Percentiles rank a stretch among this genome's conserved stretches.
Conservation (phyloP, 1,139 yeast genomes). For the Geotrichum citri-aurantii region DNA sequence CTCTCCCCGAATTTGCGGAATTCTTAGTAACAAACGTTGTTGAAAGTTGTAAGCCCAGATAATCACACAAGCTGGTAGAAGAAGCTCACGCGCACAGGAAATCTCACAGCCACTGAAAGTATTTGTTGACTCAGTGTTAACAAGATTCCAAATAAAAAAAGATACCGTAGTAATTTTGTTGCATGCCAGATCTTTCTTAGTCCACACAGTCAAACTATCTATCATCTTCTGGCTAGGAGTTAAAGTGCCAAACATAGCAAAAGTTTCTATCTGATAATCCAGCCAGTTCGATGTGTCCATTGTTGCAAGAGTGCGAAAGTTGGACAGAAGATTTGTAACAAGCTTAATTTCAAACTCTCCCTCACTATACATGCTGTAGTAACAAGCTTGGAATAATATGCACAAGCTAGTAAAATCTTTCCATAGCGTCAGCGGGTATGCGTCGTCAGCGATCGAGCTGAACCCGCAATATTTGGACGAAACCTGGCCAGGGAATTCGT, state of each 20-base stretch:
- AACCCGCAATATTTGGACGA: background rate
- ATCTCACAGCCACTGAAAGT: constrained; percentile 7
- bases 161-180: constrained; percentile 1
- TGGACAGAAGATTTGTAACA: background rate
- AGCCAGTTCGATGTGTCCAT: background rate
- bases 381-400: constrained; percentile 7
- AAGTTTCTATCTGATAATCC: constrained; percentile 7
- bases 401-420: constrained; percentile 3
- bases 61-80: background rate
- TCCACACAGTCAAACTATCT: constrained; percentile 1
- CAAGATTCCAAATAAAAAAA: constrained; percentile 1
- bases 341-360: constrained; percentile 5
- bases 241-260: constrained; percentile 12
- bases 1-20: background rate
- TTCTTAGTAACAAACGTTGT: background rate
- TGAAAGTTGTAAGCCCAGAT: constrained; percentile 12
- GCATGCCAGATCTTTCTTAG: background rate
- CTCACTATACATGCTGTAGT: constrained; percentile 7
- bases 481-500: background rate
- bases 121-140: background rate
- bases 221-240: background rate
- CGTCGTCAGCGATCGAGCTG: background rate
- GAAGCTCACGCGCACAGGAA: constrained; percentile 6
- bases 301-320: background rate
- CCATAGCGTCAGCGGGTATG: constrained; percentile 7